Evolutionary conservation across 2,329 filamentous ascomycete species (phyloP).

Genomic region (Rosellinia necatrix): DNA sequence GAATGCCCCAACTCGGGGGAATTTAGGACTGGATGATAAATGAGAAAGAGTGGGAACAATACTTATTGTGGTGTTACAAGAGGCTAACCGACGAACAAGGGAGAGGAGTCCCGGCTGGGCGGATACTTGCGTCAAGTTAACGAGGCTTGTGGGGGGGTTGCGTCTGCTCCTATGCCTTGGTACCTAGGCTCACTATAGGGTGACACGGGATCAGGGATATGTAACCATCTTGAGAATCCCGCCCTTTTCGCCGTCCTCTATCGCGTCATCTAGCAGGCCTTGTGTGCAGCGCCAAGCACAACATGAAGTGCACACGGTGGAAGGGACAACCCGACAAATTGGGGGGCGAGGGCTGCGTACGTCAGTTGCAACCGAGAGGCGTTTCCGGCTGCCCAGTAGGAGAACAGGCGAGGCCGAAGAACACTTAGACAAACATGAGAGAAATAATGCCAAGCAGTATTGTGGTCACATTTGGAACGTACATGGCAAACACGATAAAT

Average conservation of each 20-base stretch:
- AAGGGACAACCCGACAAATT: background rate
- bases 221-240: constrained; percentile 2
- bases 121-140: constrained; percentile 22
- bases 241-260: too few species aligned
- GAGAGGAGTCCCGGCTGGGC: constrained; percentile 18
- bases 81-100: background rate
- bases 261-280: too few species aligned
- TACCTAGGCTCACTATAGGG: constrained; percentile 6
- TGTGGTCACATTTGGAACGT: background rate
- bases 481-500: background rate
- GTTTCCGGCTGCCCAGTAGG: background rate
- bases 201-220: constrained; percentile 4
- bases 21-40: too few species aligned
- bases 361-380: constrained; percentile 1
- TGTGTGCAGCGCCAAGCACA: background rate
- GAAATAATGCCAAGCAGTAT: background rate
- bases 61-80: too few species aligned
- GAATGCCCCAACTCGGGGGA: too few species aligned
- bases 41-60: too few species aligned
- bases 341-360: background rate
- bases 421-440: too few species aligned
- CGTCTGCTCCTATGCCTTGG: constrained; percentile 15
- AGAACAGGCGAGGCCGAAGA: background rate
- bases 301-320: background rate
- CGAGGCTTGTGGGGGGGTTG: constrained; percentile 5